Evolutionary conservation across 345 rosid species (phyloP).

Genomic region (Linum tenue): DNA sequence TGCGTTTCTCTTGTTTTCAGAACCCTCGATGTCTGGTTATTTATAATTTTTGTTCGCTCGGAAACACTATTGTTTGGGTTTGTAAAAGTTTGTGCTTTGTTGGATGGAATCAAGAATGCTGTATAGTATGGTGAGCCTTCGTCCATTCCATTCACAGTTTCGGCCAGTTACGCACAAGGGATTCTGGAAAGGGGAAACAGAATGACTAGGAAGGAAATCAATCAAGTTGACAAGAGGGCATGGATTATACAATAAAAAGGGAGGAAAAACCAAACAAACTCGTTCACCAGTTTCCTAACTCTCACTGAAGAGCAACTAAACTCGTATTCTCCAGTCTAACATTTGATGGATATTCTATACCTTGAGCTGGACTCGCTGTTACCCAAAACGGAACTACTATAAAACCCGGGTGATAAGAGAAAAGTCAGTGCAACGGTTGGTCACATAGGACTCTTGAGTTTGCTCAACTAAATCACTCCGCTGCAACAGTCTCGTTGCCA

Average conservation of each 20-base stretch:
- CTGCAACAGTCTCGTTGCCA: slow-evolving; percentile 30
- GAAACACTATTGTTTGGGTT: not conserved
- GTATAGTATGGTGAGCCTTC: too few species aligned
- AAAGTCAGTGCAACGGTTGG: slow-evolving; percentile 8
- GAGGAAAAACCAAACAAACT: too few species aligned
- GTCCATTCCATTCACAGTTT: too few species aligned
- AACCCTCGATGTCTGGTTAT: not conserved
- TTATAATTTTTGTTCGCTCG: not conserved
- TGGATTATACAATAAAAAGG: not conserved
- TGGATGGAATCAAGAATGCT: too few species aligned
- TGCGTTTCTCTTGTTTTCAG: not conserved
- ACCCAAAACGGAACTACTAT: slow-evolving; percentile 10
- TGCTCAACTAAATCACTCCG: slow-evolving; percentile 26
- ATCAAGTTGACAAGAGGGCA: not conserved
- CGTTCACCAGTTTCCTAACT: not conserved
- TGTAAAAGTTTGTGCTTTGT: too few species aligned
- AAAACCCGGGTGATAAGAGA: slow-evolving; percentile 15
- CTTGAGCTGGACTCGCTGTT: too few species aligned
- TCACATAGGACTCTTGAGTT: slow-evolving; percentile 1
- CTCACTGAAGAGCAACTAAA: slow-evolving; percentile 10
- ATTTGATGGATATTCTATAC: not conserved
- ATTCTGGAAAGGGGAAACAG: too few species aligned
- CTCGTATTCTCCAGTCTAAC: slow-evolving; percentile 10
- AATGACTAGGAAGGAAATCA: too few species aligned
- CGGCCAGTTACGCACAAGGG: too few species aligned